phyloP scores from a whole-genome alignment of 148 eudicot species.

The Cornus kousa region DNA sequence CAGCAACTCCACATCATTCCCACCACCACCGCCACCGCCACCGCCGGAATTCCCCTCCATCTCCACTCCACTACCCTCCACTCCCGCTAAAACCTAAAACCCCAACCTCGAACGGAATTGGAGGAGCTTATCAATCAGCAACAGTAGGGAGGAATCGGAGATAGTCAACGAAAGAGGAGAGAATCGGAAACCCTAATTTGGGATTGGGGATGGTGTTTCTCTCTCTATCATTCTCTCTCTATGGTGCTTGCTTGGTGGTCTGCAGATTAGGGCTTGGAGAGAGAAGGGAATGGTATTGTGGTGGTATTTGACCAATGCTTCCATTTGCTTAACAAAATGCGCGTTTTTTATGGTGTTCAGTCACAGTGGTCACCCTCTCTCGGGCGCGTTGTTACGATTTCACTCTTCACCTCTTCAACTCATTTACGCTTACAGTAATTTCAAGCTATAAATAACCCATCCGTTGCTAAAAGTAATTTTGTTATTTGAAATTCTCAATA shows the following conservation, averaged over 20 bases:
- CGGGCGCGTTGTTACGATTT: neutral
- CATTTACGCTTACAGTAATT: neutral
- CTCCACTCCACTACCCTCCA: neutral
- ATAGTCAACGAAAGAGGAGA: neutral
- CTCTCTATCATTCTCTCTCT: neutral
- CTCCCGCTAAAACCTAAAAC: neutral
- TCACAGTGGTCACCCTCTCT: neutral
- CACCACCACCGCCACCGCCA: conserved; percentile 38
- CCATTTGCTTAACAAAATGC: neutral
- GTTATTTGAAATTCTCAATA: no score
- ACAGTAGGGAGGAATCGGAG: neutral
- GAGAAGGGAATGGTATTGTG: no score
- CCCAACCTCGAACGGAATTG: neutral
- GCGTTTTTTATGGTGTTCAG: neutral
- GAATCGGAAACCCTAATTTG: neutral
- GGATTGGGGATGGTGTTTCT: neutral
- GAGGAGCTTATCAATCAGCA: neutral
- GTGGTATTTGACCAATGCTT: neutral
- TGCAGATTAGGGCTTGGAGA: neutral
- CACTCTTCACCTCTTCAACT: neutral
- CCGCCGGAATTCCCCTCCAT: conserved; percentile 64
- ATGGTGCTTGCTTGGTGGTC: neutral
- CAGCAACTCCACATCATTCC: conserved; percentile 77
- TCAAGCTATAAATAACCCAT: neutral
- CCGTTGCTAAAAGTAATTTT: no score